Conservation (phyloP, 2,329 filamentous ascomycete genomes). For the Xylaria hypoxylon region DNA sequence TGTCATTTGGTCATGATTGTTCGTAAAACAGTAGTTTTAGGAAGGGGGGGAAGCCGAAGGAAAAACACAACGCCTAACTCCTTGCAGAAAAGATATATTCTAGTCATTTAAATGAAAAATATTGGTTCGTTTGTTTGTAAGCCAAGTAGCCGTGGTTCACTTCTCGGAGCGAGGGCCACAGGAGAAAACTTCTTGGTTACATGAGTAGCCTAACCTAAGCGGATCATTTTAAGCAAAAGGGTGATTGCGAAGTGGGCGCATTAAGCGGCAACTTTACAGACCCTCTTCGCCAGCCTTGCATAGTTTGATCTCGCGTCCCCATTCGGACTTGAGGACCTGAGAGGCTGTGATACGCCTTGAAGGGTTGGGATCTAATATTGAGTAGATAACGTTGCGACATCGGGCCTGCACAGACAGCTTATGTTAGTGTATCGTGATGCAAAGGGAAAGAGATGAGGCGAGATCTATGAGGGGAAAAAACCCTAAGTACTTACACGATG, state of each 20-base stretch:
- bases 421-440: conserved; percentile 40
- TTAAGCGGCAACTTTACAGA: conserved; percentile 63
- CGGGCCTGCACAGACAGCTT: conserved; percentile 73
- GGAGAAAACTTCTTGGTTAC: conserved; percentile 4
- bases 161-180: not conserved
- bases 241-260: conserved; percentile 28
- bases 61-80: conserved; percentile 45
- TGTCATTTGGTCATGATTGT: conserved; percentile 39
- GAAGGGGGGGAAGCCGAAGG: conserved; percentile 36
- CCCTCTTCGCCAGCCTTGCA: conserved; percentile 98
- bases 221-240: conserved; percentile 15
- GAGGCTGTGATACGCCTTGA: conserved; percentile 92
- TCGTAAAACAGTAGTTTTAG: conserved; percentile 31
- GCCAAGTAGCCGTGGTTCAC: conserved; percentile 9
- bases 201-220: conserved; percentile 9
- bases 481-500: conserved; percentile 79
- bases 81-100: conserved; percentile 44
- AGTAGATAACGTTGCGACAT: conserved; percentile 99
- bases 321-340: conserved; percentile 97
- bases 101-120: conserved; percentile 41
- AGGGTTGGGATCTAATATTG: conserved; percentile 95
- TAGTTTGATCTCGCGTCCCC: conserved; percentile 96
- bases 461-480: not conserved
- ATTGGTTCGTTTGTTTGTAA: conserved; percentile 14
- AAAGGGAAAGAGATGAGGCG: not conserved